A percentile compares a stretch with the other conserved stretches of the same genome.
phyloP scores from a whole-genome alignment of 805 yeast genomes.

The Isabelozyma pseudorhagii region DNA sequence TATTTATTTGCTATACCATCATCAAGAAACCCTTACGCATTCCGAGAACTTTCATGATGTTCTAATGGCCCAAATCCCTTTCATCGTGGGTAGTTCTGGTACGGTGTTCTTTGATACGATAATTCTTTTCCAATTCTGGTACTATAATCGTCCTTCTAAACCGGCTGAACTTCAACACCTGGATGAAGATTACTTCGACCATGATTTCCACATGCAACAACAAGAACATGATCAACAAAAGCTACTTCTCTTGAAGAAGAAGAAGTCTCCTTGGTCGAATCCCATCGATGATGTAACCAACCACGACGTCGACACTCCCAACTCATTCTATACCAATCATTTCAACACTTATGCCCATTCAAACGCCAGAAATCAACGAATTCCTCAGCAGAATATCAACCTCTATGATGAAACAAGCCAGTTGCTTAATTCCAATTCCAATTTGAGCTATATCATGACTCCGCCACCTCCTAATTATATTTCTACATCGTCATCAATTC shows the following conservation, averaged over 20 bases:
- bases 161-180: not conserved
- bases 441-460: not conserved
- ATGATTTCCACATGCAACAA: not conserved
- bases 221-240: conserved; percentile 2
- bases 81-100: conserved; percentile 80
- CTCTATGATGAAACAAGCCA: conserved; percentile 2
- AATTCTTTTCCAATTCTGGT: conserved; percentile 33
- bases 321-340: not conserved
- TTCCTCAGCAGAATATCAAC: not conserved
- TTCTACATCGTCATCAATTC: conserved; percentile 5
- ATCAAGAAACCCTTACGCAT: conserved; percentile 9
- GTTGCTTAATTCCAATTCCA: not conserved
- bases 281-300: not conserved
- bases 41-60: conserved; percentile 39
- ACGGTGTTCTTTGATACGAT: conserved; percentile 60
- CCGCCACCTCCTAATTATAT: conserved; percentile 17
- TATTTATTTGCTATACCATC: conserved; percentile 18
- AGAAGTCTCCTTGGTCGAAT: not conserved
- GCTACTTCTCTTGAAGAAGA: not conserved
- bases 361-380: not conserved
- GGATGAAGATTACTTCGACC: not conserved
- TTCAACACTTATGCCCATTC: not conserved
- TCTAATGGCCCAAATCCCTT: conserved; percentile 71
- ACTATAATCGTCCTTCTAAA: conserved; percentile 5
- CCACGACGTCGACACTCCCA: not conserved